Evolutionary conservation across 495 filamentous ascomycete genomes (phyloP), one percentile per base, ranked within the genome.

Genomic region (Penicillium cinerascens): DNA sequence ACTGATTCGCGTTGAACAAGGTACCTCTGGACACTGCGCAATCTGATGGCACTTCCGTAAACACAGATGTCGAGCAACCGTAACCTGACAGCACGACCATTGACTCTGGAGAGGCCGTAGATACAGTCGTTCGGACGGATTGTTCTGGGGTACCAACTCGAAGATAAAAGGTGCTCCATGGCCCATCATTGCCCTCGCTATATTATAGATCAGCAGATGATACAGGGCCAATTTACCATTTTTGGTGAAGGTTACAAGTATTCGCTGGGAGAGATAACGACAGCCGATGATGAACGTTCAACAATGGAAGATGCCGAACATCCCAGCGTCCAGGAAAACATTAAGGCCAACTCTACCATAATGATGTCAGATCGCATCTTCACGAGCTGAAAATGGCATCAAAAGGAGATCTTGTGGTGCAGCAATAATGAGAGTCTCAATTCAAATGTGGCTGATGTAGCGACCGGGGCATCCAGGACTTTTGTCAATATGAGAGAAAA

Each of bases 101-200:
- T 40, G 55, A 58, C 54, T 58, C 59, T 45, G 59, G 49, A n/a
- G 59, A 51, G 18, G 55, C 55, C n/a, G 59, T 61, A 11, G 59
- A 61, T 18, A 58, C 47, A 29, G 58, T 40, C 21, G 58, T 54
- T 44, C 55, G 50, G 37, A 61, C 42, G 4, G 50, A 51, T 35
- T 61, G 58, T 21, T 53, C 52, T 8, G 58, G 58, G 7, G 49
- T 50, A 10, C 58, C 58, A 46, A 56, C 46, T 38, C 46, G 49
- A 15, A 60, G 49, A 49, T 46, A 46, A 21, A 60, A 60, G 44
- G 49, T 60, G 42, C 60, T 60, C 60, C 60, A 64, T 5, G 54
- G 52, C 25, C 60, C 60, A 47, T 64, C 60, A 45, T 64, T 56
- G 5, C 60, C 60, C 6, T 60, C 58, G 42, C 58, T 60, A 27